Evolutionary conservation across 495 filamentous ascomycete species (phyloP).

Genomic region (Penicillium turbatum): DNA sequence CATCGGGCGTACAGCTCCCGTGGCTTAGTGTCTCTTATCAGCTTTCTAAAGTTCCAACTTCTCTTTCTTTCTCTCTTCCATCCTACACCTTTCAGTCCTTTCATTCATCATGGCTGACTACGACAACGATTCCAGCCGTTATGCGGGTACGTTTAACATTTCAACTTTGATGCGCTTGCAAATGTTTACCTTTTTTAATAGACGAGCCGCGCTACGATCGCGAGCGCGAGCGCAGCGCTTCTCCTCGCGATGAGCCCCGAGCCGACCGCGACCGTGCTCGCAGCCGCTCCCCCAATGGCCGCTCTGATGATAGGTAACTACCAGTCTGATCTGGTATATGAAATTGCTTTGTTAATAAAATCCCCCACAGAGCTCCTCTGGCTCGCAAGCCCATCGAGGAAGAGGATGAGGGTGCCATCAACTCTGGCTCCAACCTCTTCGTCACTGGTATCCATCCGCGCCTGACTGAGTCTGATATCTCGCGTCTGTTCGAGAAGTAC

Average conservation of each 20-base stretch:
- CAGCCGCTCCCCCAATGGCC: constrained; percentile 69
- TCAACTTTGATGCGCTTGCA: constrained; percentile 6
- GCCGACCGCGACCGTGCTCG: constrained; percentile 70
- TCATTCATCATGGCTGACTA: constrained; percentile 59
- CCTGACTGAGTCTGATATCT: constrained; percentile 84
- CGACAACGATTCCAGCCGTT: constrained; percentile 80
- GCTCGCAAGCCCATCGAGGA: constrained; percentile 42
- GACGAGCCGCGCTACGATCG: constrained; percentile 82
- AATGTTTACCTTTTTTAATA: constrained; percentile 29
- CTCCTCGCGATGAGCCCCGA: constrained; percentile 72
- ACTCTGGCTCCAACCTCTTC: constrained; percentile 96
- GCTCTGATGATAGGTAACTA: constrained; percentile 69
- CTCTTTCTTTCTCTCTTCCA: constrained; percentile 19
- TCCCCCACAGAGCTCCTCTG: not conserved
- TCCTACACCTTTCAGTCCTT: constrained; percentile 14
- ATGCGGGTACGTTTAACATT: constrained; percentile 62
- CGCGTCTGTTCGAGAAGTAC: constrained; percentile 96
- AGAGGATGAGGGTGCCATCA: constrained; percentile 74
- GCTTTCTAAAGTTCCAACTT: constrained; percentile 10
- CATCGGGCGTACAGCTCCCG: constrained; percentile 22
- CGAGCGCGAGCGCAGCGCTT: constrained; percentile 86
- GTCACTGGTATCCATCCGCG: constrained; percentile 97
- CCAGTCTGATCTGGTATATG: not conserved
- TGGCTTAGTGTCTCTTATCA: constrained; percentile 28
- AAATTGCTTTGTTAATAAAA: not conserved